These are phyloP conservation scores for Geoglossum glabrum DNA, from an alignment of 495 filamentous ascomycete genomes.

Conservation along the genomic window DNA sequence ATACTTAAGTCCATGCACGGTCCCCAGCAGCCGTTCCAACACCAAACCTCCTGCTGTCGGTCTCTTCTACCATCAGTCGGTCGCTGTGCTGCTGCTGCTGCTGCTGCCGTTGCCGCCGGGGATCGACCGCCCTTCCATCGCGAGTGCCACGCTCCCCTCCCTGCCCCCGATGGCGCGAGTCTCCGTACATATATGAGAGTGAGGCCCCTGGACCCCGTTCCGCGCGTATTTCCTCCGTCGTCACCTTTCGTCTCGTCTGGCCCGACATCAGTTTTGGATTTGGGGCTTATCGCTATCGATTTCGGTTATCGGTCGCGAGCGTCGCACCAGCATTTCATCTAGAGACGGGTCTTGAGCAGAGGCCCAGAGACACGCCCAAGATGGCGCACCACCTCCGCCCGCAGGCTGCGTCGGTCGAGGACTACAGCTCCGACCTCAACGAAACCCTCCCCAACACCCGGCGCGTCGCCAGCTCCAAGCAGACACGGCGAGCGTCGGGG, in stretches of 20 bases:
- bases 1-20: background rate
- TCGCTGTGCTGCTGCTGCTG: no score
- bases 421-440: background rate
- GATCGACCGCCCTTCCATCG: background rate
- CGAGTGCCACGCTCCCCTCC: background rate
- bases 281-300: constrained; percentile 2
- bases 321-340: background rate
- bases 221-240: background rate
- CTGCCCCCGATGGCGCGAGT: background rate
- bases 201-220: background rate
- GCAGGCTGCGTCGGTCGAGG: background rate
- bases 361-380: background rate
- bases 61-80: background rate
- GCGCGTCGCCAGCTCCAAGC: background rate
- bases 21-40: background rate
- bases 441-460: background rate
- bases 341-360: no score
- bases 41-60: constrained; percentile 2
- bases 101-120: background rate
- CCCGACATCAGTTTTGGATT: background rate
- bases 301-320: constrained; percentile 3
- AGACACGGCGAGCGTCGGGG: background rate
- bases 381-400: background rate
- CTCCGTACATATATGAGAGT: background rate
- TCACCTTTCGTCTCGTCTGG: background rate